Evolutionary conservation across 2,329 filamentous ascomycete species (phyloP).

Genomic region (Trichoderma endophyticum): DNA sequence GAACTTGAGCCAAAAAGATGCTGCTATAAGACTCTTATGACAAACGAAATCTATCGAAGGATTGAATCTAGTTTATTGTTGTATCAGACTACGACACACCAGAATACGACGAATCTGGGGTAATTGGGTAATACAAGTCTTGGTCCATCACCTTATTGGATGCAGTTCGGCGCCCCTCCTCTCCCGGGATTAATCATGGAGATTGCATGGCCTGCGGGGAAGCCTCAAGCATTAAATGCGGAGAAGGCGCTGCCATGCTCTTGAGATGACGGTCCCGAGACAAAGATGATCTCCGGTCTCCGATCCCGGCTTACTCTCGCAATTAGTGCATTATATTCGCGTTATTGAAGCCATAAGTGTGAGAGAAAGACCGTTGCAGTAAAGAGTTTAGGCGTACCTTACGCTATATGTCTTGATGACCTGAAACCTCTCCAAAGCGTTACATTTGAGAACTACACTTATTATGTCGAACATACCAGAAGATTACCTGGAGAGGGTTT

Average conservation of each 20-base stretch:
- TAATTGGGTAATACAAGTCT: background rate
- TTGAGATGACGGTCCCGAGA: background rate
- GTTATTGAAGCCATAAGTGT: background rate
- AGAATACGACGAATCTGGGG: background rate
- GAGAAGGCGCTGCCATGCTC: background rate
- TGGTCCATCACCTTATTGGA: background rate
- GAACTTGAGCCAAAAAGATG: background rate
- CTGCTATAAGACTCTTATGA: background rate
- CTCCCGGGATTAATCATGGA: background rate
- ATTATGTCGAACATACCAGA: background rate
- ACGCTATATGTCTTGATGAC: background rate
- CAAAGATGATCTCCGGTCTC: background rate
- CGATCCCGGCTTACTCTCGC: background rate
- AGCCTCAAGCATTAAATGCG: background rate
- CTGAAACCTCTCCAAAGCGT: background rate
- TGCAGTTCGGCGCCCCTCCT: background rate
- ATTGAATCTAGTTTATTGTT: background rate
- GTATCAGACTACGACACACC: background rate
- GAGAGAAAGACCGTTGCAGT: background rate
- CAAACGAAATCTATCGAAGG: background rate
- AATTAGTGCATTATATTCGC: background rate
- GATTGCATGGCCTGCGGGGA: background rate
- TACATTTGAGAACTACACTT: background rate
- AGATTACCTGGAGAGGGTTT: conserved; percentile 35
- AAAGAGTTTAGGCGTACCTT: background rate